Conservation (phyloP, 2,329 filamentous ascomycete genomes). For the Endoconidiophora polonica region DNA sequence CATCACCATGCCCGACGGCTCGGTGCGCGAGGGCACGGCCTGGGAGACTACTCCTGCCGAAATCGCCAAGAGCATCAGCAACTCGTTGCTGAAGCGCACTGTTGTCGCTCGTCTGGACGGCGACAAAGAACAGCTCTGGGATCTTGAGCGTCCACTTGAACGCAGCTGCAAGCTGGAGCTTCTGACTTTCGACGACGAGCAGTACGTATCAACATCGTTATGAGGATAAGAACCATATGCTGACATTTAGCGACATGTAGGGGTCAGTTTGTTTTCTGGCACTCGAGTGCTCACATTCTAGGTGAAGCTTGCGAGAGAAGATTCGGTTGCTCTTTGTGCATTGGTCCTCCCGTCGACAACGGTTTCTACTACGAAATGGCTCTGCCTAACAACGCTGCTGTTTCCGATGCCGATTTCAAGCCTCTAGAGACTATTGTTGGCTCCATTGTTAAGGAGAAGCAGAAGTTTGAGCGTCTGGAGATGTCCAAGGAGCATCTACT, state of each 20-base stretch:
- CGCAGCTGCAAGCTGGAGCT: slow-evolving; percentile 72
- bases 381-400: slow-evolving; percentile 50
- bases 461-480: slow-evolving; percentile 78
- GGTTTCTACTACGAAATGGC: slow-evolving; percentile 99
- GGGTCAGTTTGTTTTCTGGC: slow-evolving; percentile 95
- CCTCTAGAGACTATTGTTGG: slow-evolving; percentile 64
- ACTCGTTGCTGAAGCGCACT: slow-evolving; percentile 68
- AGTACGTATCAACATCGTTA: slow-evolving; percentile 10
- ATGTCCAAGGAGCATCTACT: slow-evolving; percentile 81
- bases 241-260: neutral
- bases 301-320: slow-evolving; percentile 83
- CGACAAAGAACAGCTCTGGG: slow-evolving; percentile 59
- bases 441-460: slow-evolving; percentile 89
- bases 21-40: slow-evolving; percentile 54
- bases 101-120: slow-evolving; percentile 77
- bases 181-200: slow-evolving; percentile 51
- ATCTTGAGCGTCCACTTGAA: slow-evolving; percentile 80
- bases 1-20: slow-evolving; percentile 58
- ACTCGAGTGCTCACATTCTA: slow-evolving; percentile 88
- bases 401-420: slow-evolving; percentile 66
- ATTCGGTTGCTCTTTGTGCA: slow-evolving; percentile 83
- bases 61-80: slow-evolving; percentile 65
- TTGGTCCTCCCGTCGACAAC: slow-evolving; percentile 79
- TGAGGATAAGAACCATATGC: neutral
- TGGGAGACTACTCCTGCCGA: slow-evolving; percentile 82